Base-by-base conservation (phyloP, 192 early-diverging fungal genomes). In the Coemansia sp. region DNA sequence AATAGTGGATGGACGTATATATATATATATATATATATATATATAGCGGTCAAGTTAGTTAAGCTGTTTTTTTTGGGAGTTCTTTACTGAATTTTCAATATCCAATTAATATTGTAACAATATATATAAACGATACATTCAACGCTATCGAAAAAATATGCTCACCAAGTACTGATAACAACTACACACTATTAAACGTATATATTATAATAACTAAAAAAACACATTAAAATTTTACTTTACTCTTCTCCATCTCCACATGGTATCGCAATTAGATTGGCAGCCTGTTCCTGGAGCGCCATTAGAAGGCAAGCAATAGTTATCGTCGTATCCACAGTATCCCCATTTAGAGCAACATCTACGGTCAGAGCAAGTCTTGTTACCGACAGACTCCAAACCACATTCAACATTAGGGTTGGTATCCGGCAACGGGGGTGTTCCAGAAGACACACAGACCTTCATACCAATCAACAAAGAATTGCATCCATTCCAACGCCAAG, bases 401-500 rank as follows among this genome's bases (percentile, higher is more conserved):
- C 60, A 61, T 25, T 61, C 60, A 10, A 61, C 60, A 36, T 45
- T 28, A 31, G 60, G 60, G 16, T 61, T 48, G 8, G 30, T 42
- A 32, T 61, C 60, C 3, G 60, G 60, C 11, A 49, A 25, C 7
- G 60, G 60, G 0, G 60, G 60, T 48, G 22, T 61, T 18, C 60
- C 60, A 7, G 18, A 25, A 20, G 60, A 61, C 45, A 61, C 7
- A 28, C 60, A 61, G n/a, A 61, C 17, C 25, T 61, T 61, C 40
- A 48, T 61, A 42, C 30, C 42, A 29, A 61, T 22, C 12, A 42
- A 42, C 12, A 61, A 28, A 1, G 20, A 30, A 5, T 49, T 36
- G 18, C 60, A 61, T 16, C 60, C 60, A 31, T n/a, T 30, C 60
- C 60, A 61, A 29, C 60, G 60, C 60, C 60, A 61, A 3, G 60